Evolutionary conservation across 768 basidiomycete species (phyloP), one percentile per base, ranked within the genome.

Genomic region (Tricholoma furcatifolium): DNA sequence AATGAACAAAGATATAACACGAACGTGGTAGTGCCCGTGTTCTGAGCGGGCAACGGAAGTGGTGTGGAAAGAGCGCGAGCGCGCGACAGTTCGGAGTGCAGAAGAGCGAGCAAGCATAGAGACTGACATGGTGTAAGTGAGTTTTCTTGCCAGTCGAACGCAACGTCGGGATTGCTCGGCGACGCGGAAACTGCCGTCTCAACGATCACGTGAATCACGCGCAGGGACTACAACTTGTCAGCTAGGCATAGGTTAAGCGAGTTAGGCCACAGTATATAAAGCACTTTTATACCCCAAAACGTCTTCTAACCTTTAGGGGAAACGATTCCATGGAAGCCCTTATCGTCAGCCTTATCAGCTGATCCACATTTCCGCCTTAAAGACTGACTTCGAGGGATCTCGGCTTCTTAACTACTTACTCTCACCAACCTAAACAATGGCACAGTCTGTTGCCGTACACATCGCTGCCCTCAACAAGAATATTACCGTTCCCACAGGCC

Each of bases 401-500:
- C 30, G 42, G 23, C 41, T 32, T 21, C n/a, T n/a, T n/a, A n/a
- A 7, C 27, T 17, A 23, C 38, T 47, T 35, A 45, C 23, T 41
- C 36, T 43, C 51, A 17, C n/a, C 9, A 14, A 12, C 43, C 4
- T 30, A 6, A 32, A 73, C 63, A 59, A 85, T 86, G 83, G 62
- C 79, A 43, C 72, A 69, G 51, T 59, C 67, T 47, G 70, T 67
- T 47, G 71, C 66, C 32, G 56, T 85, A 43, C 61, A 65, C 46
- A 60, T 83, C 51, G 69, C 75, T 27, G 63, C 68, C 46, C 66
- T 72, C 23, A 70, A 74, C 49, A 82, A 79, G 66, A 64, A 73
- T 61, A 73, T 91, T 45, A 73, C 73, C 32, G 76, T 94, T 34
- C 85, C 86, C 9, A 91, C 89, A 6, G 92, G 92, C 15, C 77